Conservation (phyloP, 2,329 filamentous ascomycete species). For the Emmonsiellopsis sp. region DNA sequence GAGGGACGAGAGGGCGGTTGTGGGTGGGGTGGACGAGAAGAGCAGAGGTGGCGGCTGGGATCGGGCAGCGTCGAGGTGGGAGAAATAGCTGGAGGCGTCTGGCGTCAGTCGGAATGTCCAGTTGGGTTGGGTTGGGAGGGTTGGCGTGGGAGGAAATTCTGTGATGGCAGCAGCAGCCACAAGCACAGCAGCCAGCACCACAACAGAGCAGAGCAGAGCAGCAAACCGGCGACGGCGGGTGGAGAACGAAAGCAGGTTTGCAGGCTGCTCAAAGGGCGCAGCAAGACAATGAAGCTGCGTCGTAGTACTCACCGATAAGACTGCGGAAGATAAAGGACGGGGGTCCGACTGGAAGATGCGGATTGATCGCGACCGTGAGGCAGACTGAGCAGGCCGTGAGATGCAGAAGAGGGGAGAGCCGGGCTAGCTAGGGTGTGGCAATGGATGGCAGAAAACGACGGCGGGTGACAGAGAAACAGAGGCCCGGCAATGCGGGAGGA, state of each 20-base stretch:
- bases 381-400: background rate
- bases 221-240: background rate
- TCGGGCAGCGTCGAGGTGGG: slow-evolving; percentile 8
- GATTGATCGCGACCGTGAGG: background rate
- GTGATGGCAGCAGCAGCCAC: background rate
- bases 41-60: slow-evolving; percentile 12
- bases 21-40: slow-evolving; percentile 9
- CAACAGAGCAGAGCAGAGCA: too few species aligned
- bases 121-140: background rate
- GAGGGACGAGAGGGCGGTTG: slow-evolving; percentile 6
- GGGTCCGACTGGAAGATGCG: background rate
- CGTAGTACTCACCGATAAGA: background rate
- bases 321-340: background rate
- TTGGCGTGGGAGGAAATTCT: slow-evolving; percentile 3
- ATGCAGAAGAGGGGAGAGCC: background rate
- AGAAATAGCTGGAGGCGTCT: background rate
- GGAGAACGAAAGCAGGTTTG: background rate
- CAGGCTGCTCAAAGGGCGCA: background rate
- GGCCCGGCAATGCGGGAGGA: background rate
- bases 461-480: background rate
- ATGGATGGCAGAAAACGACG: background rate
- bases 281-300: too few species aligned
- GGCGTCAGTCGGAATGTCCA: background rate
- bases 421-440: background rate
- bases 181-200: background rate